phyloP scores from a whole-genome alignment of 2,329 filamentous ascomycete species.

The Xylaria multiplex region DNA sequence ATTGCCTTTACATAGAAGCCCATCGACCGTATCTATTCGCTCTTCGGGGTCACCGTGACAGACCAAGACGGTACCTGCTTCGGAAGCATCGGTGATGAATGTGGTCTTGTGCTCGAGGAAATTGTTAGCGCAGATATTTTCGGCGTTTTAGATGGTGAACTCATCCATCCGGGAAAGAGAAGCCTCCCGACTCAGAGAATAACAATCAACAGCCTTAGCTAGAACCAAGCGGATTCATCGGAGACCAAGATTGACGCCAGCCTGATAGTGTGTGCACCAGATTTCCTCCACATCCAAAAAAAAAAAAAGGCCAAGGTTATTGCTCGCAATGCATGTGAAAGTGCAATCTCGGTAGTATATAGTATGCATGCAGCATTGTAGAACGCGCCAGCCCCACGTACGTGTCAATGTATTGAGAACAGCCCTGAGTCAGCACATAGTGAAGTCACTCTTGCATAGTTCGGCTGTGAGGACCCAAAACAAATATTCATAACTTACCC shows the following conservation, averaged over 20 bases:
- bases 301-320: neutral
- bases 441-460: neutral
- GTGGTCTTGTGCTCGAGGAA: neutral
- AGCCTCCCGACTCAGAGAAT: conserved; percentile 13
- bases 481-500: neutral
- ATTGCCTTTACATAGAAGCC: neutral
- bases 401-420: neutral
- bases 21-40: neutral
- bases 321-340: neutral
- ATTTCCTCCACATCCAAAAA: neutral
- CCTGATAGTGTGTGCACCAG: neutral
- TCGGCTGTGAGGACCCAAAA: neutral
- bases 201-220: neutral
- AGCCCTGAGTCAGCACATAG: neutral
- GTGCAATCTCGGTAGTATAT: neutral
- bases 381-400: neutral
- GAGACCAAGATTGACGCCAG: neutral
- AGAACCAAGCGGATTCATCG: neutral
- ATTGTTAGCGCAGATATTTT: conserved; percentile 2
- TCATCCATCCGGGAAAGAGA: neutral
- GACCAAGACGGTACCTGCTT: neutral
- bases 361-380: too few relatives aligned
- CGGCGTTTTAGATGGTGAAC: conserved; percentile 1
- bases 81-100: conserved; percentile 27
- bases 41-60: neutral